Base-by-base conservation (phyloP, 495 filamentous ascomycete genomes). In the Tuber melanosporum region DNA sequence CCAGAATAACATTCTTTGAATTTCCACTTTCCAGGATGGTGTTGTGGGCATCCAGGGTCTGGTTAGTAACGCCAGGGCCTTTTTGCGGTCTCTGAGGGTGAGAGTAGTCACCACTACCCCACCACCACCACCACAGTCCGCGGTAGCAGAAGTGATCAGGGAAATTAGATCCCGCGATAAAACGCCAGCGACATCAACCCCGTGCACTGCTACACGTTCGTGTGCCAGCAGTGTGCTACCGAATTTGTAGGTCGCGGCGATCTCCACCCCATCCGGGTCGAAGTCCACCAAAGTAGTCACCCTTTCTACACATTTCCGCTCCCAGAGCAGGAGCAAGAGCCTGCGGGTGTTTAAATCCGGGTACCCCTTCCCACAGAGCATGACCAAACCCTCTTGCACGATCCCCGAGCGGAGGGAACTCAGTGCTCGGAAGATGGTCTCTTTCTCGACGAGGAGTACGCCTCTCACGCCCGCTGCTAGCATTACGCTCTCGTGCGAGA, bases 361-460 rank as follows among this genome's bases (percentile, higher is more conserved):
- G 84, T 96, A 98, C 0, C 95, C 95, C 86, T 97, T 98, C 1
- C 81, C 81, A 43, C 41, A 43, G 44, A 72, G 89, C 93, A 93
- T 93, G 76, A 20, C 12, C 19, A 10, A 12, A 42, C 41, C 32
- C 5, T 84, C 87, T 9, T 88, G 52, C 14, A 85, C 45, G 32
- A 86, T 77, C 5, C 80, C 82, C 26, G 78, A 78, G 39, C 77
- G 81, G 12, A 80, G 79, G 7, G 46, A 9, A 8, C 74, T 72
- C 20, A 80, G 76, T 10, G n/a, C 69, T 6, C 80, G 94, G 73
- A 96, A 83, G 5, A 95, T 85, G 82, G 92, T 94, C 87, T 99
- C 95, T 86, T 99, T 99, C 83, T 99, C 95, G 47, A 99, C 88
- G 0, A 98, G 88, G 0, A 98, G 82, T 42, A 98, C 86, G 94